phyloP scores from a whole-genome alignment of 139 green algal species.

The Chlamydomonas urium region DNA sequence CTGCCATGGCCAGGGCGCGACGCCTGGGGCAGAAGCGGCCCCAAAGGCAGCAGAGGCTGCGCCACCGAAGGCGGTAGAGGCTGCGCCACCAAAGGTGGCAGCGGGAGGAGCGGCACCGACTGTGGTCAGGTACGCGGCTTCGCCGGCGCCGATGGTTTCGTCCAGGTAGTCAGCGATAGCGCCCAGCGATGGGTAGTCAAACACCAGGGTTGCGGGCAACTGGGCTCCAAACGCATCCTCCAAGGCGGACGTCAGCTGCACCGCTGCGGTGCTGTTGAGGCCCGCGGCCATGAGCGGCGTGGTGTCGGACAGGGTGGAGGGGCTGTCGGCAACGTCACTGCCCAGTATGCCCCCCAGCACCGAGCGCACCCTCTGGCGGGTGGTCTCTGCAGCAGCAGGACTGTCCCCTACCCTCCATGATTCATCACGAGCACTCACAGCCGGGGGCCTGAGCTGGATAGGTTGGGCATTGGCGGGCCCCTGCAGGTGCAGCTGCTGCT shows the following conservation, averaged over 20 bases:
- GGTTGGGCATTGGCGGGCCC: too few species aligned
- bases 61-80: background rate
- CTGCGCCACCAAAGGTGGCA: too few species aligned
- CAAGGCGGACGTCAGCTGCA: conserved; percentile 45
- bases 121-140: background rate
- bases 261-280: conserved; percentile 40
- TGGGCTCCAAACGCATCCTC: conserved; percentile 27
- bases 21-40: background rate
- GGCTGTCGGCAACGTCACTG: background rate
- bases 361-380: background rate
- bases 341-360: too few species aligned
- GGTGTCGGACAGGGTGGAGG: background rate
- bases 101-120: background rate
- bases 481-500: too few species aligned
- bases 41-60: background rate
- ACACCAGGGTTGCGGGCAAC: conserved; percentile 56
- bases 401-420: too few species aligned
- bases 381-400: too few species aligned
- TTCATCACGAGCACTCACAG: too few species aligned
- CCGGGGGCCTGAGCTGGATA: too few species aligned
- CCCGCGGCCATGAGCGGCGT: conserved; percentile 18
- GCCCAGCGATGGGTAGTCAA: conserved; percentile 71
- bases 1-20: too few species aligned
- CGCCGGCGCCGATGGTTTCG: background rate
- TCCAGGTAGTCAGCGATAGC: conserved; percentile 28